Percentiles rank a stretch among this genome's conserved stretches.
Evolutionary conservation across 345 rosid species (phyloP).

Genomic region (Kandelia obovata): DNA sequence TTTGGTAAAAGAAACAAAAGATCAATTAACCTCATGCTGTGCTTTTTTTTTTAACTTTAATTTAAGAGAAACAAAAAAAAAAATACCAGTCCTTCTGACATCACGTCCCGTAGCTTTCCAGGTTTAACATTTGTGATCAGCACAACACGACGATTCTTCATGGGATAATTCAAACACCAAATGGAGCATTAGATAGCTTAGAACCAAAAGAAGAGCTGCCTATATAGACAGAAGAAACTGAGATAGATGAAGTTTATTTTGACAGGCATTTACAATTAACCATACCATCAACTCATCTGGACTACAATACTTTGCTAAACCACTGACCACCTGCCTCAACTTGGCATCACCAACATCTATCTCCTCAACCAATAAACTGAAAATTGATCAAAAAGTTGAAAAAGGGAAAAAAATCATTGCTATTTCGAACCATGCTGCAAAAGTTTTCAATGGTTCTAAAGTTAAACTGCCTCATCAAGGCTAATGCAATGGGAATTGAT

Average conservation of each 20-base stretch:
- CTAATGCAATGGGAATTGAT: not conserved
- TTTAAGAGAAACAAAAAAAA: slow-evolving; percentile 4
- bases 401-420: slow-evolving; percentile 5
- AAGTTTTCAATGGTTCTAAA: not conserved
- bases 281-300: slow-evolving; percentile 80
- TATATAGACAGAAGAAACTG: too few relatives aligned
- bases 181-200: slow-evolving; percentile 6
- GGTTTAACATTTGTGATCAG: slow-evolving; percentile 96
- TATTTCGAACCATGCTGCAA: slow-evolving; percentile 1
- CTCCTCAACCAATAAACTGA: slow-evolving; percentile 96
- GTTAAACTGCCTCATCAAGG: not conserved
- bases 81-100: slow-evolving; percentile 93
- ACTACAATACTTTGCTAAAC: slow-evolving; percentile 81
- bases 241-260: not conserved
- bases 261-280: slow-evolving; percentile 8
- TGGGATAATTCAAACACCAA: slow-evolving; percentile 21
- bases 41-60: too few relatives aligned
- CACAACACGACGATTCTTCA: slow-evolving; percentile 74
- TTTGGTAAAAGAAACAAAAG: not conserved
- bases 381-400: slow-evolving; percentile 14
- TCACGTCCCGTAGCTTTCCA: slow-evolving; percentile 89
- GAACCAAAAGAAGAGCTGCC: too few relatives aligned
- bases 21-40: not conserved
- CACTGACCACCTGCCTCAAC: slow-evolving; percentile 94
- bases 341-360: slow-evolving; percentile 89